Evolutionary conservation across 2,329 filamentous ascomycete species (phyloP), one percentile per base, ranked within the genome.

Genomic region (Claviceps quebecensis): DNA sequence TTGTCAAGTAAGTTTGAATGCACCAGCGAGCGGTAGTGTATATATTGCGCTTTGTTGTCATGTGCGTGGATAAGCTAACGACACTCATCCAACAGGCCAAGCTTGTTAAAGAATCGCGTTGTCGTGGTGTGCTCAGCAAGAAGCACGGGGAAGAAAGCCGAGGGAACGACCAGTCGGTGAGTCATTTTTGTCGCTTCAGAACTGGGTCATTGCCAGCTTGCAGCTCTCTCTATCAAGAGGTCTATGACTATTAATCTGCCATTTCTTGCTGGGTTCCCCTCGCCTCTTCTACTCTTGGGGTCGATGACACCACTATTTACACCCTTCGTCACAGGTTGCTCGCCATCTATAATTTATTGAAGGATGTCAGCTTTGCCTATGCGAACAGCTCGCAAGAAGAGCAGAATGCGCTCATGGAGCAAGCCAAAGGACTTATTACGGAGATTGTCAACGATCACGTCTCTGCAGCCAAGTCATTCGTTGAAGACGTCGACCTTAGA

Each of bases 91-190:
- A 6, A 19, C 51, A 70, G 68, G 57, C 58, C 68, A 56, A 69
- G 74, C 64, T 69, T 94, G 51, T 72, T 72, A 51, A 72, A 80
- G 52, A 83, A 88, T 63, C 83, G 83, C 66, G 82, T 96, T 57
- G 90, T 89, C 52, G 84, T 98, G 52, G 91, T 98, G 53, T 98
- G 93, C 71, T 98, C 93, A 55, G 93, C 93, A 43, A 78, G 93
- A 65, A 96, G 89, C 70, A 93, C 87, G 54, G 90, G 88, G 56
- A 95, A 91, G 65, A 98, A 98, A 72, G 80, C 83, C 51, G 88
- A 94, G 60, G 93, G 93, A 55, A 98, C 93, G 54, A 98, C 93
- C 39, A 97, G 94, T 69, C 81, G 89, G 86, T 90, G 71, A 79
- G 83, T 77, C 66, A 46, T 4, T n/a, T 2, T 29, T 45, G 40